Conservation (phyloP, 345 rosid species). For the Euphorbia pulcherrima region DNA sequence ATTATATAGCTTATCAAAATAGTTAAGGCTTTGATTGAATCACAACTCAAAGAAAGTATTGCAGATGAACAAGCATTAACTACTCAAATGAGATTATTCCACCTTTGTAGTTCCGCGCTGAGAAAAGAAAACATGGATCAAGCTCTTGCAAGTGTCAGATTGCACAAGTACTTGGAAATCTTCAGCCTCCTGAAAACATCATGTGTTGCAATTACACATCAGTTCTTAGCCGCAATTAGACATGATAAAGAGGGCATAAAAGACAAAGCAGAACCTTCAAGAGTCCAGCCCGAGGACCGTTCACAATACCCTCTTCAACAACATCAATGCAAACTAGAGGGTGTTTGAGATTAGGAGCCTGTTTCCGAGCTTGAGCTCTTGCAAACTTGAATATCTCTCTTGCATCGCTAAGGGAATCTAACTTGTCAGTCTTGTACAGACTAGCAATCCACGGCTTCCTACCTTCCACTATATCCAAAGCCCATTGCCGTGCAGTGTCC, state of each 20-base stretch:
- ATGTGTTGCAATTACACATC: slow-evolving; percentile 17
- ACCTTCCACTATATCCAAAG: slow-evolving; percentile 62
- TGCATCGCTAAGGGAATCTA: slow-evolving; percentile 86
- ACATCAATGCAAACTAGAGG: slow-evolving; percentile 85
- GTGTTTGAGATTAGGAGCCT: slow-evolving; percentile 75
- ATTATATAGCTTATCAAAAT: neutral
- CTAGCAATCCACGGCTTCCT: slow-evolving; percentile 84
- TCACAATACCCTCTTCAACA: slow-evolving; percentile 80
- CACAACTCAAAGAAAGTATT: neutral
- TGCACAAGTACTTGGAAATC: slow-evolving; percentile 51
- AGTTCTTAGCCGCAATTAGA: slow-evolving; percentile 4
- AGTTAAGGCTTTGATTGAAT: too few species aligned
- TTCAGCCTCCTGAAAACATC: slow-evolving; percentile 63
- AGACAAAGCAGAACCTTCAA: slow-evolving; percentile 53
- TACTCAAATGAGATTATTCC: slow-evolving; percentile 3
- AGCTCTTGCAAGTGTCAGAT: slow-evolving; percentile 72
- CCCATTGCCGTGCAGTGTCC: slow-evolving; percentile 74
- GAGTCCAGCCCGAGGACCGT: slow-evolving; percentile 73
- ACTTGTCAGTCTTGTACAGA: slow-evolving; percentile 69
- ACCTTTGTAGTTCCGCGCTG: slow-evolving; percentile 91
- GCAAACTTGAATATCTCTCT: slow-evolving; percentile 83
- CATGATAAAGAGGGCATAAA: slow-evolving; percentile 6
- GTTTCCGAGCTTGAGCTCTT: slow-evolving; percentile 62
- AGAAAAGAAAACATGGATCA: slow-evolving; percentile 86
- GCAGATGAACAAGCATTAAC: neutral